Evolutionary conservation across 306 rosid species (phyloP).

Genomic region (Trifolium dubium): DNA sequence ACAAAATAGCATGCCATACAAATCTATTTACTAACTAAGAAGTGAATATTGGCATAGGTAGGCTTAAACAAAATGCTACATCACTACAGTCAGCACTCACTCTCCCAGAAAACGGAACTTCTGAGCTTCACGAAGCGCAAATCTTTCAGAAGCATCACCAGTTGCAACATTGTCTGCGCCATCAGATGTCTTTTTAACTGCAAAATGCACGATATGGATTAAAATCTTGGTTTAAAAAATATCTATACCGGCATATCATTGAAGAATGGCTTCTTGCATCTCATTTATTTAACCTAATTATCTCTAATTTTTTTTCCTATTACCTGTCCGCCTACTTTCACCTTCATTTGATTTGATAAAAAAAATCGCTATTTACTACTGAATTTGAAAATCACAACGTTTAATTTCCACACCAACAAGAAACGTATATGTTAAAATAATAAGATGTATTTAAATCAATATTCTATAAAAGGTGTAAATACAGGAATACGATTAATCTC

Average conservation of each 20-base stretch:
- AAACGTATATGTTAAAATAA: background rate
- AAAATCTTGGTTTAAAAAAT: conserved; percentile 6
- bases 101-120: conserved; percentile 69
- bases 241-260: background rate
- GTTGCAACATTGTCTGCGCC: conserved; percentile 45
- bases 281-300: background rate
- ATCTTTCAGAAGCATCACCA: conserved; percentile 67
- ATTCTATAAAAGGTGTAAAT: conserved; percentile 11
- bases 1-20: conserved; percentile 14
- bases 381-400: conserved; percentile 11
- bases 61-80: background rate
- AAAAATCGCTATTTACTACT: background rate
- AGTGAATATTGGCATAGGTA: conserved; percentile 9
- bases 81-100: conserved; percentile 54
- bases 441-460: background rate
- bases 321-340: background rate
- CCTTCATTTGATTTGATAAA: conserved; percentile 13
- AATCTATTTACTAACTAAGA: background rate
- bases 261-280: background rate
- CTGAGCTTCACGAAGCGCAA: conserved; percentile 66
- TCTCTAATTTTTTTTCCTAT: background rate
- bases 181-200: conserved; percentile 57
- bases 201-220: conserved; percentile 34
- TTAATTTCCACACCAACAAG: background rate
- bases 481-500: background rate